Evolutionary conservation across 73 alveolate genomes (phyloP).

Genomic region (Symbiodinium natans): DNA sequence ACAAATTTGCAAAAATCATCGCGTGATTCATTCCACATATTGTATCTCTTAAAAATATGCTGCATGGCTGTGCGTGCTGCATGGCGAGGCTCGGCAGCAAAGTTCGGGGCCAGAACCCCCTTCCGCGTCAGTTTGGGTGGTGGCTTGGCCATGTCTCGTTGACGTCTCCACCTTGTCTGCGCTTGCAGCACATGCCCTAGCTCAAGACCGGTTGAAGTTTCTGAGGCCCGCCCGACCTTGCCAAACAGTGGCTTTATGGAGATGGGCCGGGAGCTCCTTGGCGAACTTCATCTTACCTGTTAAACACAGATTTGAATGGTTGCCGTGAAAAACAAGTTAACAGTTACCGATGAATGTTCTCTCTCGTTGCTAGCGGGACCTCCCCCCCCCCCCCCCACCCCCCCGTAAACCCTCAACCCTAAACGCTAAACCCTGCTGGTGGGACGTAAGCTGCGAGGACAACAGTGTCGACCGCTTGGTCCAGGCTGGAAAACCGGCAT

Average conservation of each 20-base stretch:
- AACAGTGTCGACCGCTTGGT: slow-evolving; percentile 83
- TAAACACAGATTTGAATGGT: too few relatives aligned
- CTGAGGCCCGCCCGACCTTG: background rate
- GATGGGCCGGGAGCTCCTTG: background rate
- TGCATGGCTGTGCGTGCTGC: background rate
- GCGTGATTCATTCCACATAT: background rate
- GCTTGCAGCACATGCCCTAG: too few relatives aligned
- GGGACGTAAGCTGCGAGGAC: slow-evolving; percentile 16
- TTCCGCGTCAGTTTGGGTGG: slow-evolving; percentile 68
- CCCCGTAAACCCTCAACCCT: too few relatives aligned
- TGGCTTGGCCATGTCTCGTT: background rate
- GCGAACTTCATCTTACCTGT: too few relatives aligned
- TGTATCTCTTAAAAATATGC: background rate
- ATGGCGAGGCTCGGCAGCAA: slow-evolving; percentile 19
- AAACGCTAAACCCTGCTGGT: too few relatives aligned
- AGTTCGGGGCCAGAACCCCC: slow-evolving; percentile 71
- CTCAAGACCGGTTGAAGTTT: too few relatives aligned
- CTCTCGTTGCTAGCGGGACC: too few relatives aligned
- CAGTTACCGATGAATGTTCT: too few relatives aligned
- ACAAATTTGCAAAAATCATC: too few relatives aligned
- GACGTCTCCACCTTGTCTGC: background rate
- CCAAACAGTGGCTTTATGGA: slow-evolving; percentile 51
- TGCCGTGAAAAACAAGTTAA: too few relatives aligned
- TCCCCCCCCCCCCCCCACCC: too few relatives aligned
- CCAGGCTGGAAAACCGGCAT: slow-evolving; percentile 75